Evolutionary conservation across 2,329 filamentous ascomycete genomes (phyloP), one percentile per base, ranked within the genome.

Genomic region (Sporothrix mexicana): DNA sequence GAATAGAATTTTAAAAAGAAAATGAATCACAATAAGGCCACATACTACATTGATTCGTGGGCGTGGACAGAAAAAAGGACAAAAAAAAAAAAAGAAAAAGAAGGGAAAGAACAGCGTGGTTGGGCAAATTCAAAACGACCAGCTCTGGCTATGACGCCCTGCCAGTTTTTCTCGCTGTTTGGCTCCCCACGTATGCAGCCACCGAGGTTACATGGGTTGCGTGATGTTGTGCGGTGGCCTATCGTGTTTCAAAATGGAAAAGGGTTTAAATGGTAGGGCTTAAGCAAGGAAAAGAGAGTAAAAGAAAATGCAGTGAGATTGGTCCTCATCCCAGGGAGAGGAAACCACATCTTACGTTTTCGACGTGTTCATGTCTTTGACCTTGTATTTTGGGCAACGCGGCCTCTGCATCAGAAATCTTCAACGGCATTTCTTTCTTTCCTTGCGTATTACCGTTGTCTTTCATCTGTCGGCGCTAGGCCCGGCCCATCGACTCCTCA

Each of bases 401-500:
- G 20, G 3, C 7, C 9, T 8, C 13, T 25, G 59, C 20, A 45
- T 36, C 36, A 20, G n/a, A 9, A 45, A 62, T 45, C 36, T 23
- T 13, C 36, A 62, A 23, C 36, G 36, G 59, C 41, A 25, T 15
- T 23, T 25, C 10, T 47, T 23, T 41, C 15, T 62, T 25, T 66
- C 10, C 17, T 36, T 41, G 12, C 5, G 66, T 36, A 36, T 62
- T 51, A 20, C 23, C 47, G 30, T 23, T 53, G 66, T 17, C 49
- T 59, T 30, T 17, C 30, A 51, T 59, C 55, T 71, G 53, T 70
- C 45, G 20, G 51, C 43, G 69, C 66, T 69, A 69, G 66, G 66
- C 49, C 23, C 66, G 66, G 66, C 66, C 66, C 66, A 55, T 69
- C n/a, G 30, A 55, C 17, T 43, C 66, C 66, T 20, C 47, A 55